These are phyloP conservation scores for Xylaria flabelliformis DNA, from an alignment of 495 filamentous ascomycete species.

Conservation along the genomic window DNA sequence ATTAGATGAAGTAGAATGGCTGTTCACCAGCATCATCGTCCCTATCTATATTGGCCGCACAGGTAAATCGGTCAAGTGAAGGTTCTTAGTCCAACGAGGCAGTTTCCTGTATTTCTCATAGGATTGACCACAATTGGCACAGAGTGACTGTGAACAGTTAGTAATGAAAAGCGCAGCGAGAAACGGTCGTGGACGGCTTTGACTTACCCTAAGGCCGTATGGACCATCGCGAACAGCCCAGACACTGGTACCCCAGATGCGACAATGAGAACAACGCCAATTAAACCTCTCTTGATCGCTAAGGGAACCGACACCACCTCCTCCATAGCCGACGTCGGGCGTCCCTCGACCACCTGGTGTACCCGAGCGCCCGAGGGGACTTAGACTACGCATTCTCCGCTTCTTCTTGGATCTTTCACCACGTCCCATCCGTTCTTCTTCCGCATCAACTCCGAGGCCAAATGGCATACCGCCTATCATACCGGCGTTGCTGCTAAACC, in stretches of 20 bases:
- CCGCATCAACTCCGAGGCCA: slow-evolving; percentile 68
- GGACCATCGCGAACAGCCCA: slow-evolving; percentile 97
- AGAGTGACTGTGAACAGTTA: slow-evolving; percentile 70
- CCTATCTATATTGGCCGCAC: slow-evolving; percentile 22
- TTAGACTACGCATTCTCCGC: slow-evolving; percentile 86
- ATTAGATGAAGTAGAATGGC: neutral
- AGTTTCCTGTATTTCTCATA: slow-evolving; percentile 86
- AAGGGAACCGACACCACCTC: slow-evolving; percentile 70
- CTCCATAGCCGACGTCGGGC: slow-evolving; percentile 71
- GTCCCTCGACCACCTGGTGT: slow-evolving; percentile 75
- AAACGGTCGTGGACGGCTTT: neutral
- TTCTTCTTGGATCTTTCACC: slow-evolving; percentile 95
- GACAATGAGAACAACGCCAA: slow-evolving; percentile 93
- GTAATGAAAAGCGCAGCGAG: neutral
- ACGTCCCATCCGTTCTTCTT: slow-evolving; percentile 73
- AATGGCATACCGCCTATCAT: slow-evolving; percentile 69
- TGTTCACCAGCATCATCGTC: neutral
- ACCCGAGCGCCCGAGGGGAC: slow-evolving; percentile 69
- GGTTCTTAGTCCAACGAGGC: slow-evolving; percentile 81
- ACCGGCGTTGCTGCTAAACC: slow-evolving; percentile 84
- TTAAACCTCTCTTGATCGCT: slow-evolving; percentile 79
- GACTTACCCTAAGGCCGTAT: slow-evolving; percentile 77
- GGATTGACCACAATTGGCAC: slow-evolving; percentile 89
- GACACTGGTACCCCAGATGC: slow-evolving; percentile 83
- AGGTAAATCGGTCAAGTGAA: slow-evolving; percentile 60